Base-by-base conservation (phyloP, 352 stramenopile genomes). In the Globisporangium spiculum region DNA sequence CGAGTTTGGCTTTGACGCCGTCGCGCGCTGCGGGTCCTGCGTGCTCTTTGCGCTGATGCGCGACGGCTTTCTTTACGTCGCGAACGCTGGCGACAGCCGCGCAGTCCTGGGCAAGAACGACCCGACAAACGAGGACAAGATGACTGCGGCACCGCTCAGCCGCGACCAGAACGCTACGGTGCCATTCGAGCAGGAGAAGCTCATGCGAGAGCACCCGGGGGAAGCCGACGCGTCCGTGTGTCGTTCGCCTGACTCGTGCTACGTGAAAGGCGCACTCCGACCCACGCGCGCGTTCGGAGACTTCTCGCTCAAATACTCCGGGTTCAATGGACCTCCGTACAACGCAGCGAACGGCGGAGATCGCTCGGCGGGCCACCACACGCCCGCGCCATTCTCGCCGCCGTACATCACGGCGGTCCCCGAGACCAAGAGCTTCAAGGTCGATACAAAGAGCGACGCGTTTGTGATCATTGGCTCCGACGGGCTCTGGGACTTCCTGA, bases 401-500 rank as follows among this genome's bases (percentile, higher is more conserved):
- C 93, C 92, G 10, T 98, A 98, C 79, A 97, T 98, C 64, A 92
- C 84, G 5, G 85, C 90, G 30, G 86, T 86, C 20, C 92, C 92
- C 24, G 53, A 59, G 3, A 69, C 91, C 12, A 67, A 75, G 27
- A 74, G 76, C 0, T 68, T 38, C 10, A 59, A 59, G 53, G 22
- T 38, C 1, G 2, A 36, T 34, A 26, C 24, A 16, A 34, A 14
- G 3, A 36, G 74, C 52, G 97, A 99, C 73, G 90, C 98, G 79
- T 99, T 99, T 77, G 73, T 99, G 50, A 89, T 99, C 53, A 89
- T 99, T 46, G 74, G 83, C n/a, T 98, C 94, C 69, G 97, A 99
- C 78, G 97, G 97, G 18, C 75, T 99, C 20, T 99, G 96, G 97
- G 97, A 99, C 80, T 96, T 98, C 56, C 80, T 98, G 57, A 90